Percentiles rank a stretch among this genome's conserved stretches.
phyloP scores from a whole-genome alignment of 2,329 filamentous ascomycete species.

The Aspergillus fumigatiaffinis region DNA sequence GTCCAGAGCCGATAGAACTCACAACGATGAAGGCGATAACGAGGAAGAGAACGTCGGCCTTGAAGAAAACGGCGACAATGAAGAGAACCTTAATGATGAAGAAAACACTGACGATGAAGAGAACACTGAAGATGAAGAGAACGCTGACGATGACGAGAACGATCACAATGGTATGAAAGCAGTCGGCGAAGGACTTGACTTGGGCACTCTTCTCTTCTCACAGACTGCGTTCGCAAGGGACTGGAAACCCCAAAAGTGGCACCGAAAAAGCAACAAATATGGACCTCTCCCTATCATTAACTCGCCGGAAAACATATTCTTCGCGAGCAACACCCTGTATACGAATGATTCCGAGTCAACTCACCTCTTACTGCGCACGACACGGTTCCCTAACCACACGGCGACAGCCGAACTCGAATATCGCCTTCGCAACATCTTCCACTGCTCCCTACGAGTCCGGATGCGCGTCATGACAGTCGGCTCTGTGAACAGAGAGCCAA shows the following conservation, averaged over 20 bases:
- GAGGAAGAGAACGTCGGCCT: conserved; percentile 9
- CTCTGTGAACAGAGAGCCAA: neutral
- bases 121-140: conserved; percentile 4
- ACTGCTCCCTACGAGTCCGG: conserved; percentile 47
- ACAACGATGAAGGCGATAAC: conserved; percentile 18
- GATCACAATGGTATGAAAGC: neutral
- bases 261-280: conserved; percentile 34
- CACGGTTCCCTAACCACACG: conserved; percentile 40
- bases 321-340: conserved; percentile 28
- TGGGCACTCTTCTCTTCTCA: conserved; percentile 26
- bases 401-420: conserved; percentile 49
- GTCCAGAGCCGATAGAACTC: conserved; percentile 10
- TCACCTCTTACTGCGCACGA: conserved; percentile 47
- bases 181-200: conserved; percentile 1
- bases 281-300: conserved; percentile 44
- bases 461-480: conserved; percentile 37
- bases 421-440: conserved; percentile 41
- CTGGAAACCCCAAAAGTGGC: conserved; percentile 46
- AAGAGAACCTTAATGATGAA: no score
- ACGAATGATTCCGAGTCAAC: conserved; percentile 25
- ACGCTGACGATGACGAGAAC: conserved; percentile 13
- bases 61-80: neutral
- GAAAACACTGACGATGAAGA: conserved; percentile 12
- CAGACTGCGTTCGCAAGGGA: conserved; percentile 31
- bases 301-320: conserved; percentile 45